These are phyloP conservation scores for Phytopythium chamaehyphon DNA, from an alignment of 352 stramenopile species.

Conservation along the genomic window DNA sequence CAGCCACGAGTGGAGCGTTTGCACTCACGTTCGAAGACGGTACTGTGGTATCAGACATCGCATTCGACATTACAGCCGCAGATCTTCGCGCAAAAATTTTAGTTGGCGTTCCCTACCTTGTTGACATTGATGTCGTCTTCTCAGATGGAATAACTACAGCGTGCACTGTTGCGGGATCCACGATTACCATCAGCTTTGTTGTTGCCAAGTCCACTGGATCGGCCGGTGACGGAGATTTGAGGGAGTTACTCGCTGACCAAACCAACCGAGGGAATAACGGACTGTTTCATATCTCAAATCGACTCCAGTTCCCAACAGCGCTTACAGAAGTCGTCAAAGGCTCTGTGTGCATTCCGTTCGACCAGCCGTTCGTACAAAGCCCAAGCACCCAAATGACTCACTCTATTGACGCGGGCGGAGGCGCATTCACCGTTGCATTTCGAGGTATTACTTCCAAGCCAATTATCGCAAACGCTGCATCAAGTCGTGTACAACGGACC, in stretches of 20 bases:
- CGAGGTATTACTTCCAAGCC: conserved; percentile 55
- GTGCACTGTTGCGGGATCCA: conserved; percentile 49
- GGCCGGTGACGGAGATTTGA: conserved; percentile 49
- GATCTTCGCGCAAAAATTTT: conserved; percentile 40
- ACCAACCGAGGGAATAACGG: conserved; percentile 49
- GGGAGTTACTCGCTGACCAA: conserved; percentile 35
- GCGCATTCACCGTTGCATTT: conserved; percentile 56
- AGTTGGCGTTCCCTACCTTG: conserved; percentile 41
- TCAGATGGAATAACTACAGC: conserved; percentile 22
- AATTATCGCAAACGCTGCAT: conserved; percentile 45
- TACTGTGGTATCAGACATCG: conserved; percentile 31
- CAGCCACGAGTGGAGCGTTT: conserved; percentile 63
- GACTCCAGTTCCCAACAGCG: conserved; percentile 42
- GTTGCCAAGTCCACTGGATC: conserved; percentile 39
- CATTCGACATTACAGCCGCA: conserved; percentile 37
- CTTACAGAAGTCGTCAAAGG: conserved; percentile 57
- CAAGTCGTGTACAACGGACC: conserved; percentile 22
- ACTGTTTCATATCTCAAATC: conserved; percentile 59
- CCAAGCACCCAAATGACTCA: conserved; percentile 41
- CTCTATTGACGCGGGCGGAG: conserved; percentile 36
- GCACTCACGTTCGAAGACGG: conserved; percentile 64
- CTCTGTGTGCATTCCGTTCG: conserved; percentile 40
- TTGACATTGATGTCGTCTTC: conserved; percentile 60
- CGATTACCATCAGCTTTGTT: conserved; percentile 58
- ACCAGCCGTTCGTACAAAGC: conserved; percentile 38